Base-by-base conservation (phyloP, 345 rosid genomes). In the Ailanthus altissimus region DNA sequence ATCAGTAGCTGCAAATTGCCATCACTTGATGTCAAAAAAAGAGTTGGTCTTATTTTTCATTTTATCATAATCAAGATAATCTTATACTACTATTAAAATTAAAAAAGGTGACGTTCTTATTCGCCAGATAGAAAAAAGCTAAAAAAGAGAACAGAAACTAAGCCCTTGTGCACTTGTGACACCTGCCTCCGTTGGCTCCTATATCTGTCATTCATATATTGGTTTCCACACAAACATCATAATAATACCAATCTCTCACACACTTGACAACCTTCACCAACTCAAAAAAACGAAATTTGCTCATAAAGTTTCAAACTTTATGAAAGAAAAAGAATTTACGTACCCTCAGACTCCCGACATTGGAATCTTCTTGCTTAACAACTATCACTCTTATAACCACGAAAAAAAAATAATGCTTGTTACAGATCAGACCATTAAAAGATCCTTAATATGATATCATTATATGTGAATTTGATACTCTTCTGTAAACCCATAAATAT, bases 161-260 rank as follows among this genome's bases (percentile, higher is more conserved):
- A 58, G 51, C 79, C 74, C 86, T 53, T 51, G 69, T 76, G 70
- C 72, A 82, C 72, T 54, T 4, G 71, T 61, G 90, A 75, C 88
- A 91, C 88, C 88, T 87, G 86, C 83, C 80, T 65, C 77, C 67
- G 67, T 5, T 50, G 63, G 77, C 79, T 85, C 83, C 83, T 79
- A 57, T 80, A 81, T 60, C 40, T 72, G 79, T 75, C 51, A 70
- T 50, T 70, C 91, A 84, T 89, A 89, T 84, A 78, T 75, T 8
- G 53, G 75, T 45, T 49, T 60, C 65, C 65, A 46, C 21, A 63
- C 70, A 20, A 58, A 18, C 65, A 53, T 46, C 75, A 68, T 47
- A 32, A 32, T 20, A 58, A 70, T 66, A 26, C 32, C 58, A 7
- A 47, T 61, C 49, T 5, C 20, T 26, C 14, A 42, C 8, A 20